A percentile compares a stretch with the other conserved stretches of the same genome.
phyloP scores from a whole-genome alignment of 2,329 filamentous ascomycete species.

The Exophiala sideris region DNA sequence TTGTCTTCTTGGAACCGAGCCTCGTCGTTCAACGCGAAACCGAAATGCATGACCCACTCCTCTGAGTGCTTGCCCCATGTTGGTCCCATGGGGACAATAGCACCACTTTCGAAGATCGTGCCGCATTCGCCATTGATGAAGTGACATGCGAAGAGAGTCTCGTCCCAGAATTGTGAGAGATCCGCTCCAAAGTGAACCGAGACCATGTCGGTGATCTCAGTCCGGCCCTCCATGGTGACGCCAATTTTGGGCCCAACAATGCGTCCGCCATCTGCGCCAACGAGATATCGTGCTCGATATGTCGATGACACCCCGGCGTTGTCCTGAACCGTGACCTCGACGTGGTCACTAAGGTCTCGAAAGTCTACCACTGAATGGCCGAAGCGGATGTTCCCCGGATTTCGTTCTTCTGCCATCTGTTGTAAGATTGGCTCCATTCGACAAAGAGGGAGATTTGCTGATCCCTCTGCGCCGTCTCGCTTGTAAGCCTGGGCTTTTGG shows the following conservation, averaged over 20 bases:
- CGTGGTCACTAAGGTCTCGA: not conserved
- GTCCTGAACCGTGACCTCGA: slow-evolving; percentile 5
- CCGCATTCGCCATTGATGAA: too few species aligned
- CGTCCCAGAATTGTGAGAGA: slow-evolving; percentile 29
- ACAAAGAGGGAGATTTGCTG: not conserved
- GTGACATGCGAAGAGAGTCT: not conserved
- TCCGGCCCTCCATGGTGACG: slow-evolving; percentile 30
- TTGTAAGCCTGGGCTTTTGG: not conserved
- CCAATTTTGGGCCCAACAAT: slow-evolving; percentile 28
- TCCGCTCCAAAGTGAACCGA: slow-evolving; percentile 27
- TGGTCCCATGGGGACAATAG: slow-evolving; percentile 1
- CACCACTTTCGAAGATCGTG: not conserved
- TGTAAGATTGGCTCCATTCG: slow-evolving; percentile 33
- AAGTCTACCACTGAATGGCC: not conserved
- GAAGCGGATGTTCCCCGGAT: slow-evolving; percentile 28
- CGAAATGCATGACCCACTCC: slow-evolving; percentile 11
- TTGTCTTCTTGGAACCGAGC: slow-evolving; percentile 21
- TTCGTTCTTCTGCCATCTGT: slow-evolving; percentile 30
- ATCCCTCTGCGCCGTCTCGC: not conserved
- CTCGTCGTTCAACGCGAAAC: slow-evolving; percentile 17
- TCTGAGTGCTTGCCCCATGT: slow-evolving; percentile 9
- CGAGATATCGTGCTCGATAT: slow-evolving; percentile 30
- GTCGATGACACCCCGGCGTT: slow-evolving; percentile 15
- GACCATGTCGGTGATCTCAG: slow-evolving; percentile 33
- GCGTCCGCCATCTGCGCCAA: slow-evolving; percentile 34